Percentiles rank a stretch among this genome's conserved stretches.
phyloP scores from a whole-genome alignment of 345 rosid species.

The Hibiscus trionum region DNA sequence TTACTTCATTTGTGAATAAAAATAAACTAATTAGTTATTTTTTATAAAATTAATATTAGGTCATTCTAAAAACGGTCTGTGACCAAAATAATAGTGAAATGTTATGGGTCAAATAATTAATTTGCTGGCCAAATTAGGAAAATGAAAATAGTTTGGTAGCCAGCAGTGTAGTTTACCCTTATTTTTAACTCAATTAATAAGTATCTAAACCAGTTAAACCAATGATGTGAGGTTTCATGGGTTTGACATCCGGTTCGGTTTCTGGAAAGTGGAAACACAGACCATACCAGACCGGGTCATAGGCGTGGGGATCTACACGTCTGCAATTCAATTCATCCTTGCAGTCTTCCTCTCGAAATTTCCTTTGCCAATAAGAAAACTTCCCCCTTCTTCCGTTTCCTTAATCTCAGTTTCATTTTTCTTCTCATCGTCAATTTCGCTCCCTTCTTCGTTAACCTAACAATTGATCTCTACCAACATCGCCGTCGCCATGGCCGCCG shows the following conservation, averaged over 20 bases:
- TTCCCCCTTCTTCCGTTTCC: neutral
- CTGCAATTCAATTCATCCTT: neutral
- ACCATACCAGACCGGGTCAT: neutral
- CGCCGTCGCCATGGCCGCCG: constrained; percentile 43
- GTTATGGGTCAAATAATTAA: too few relatives aligned
- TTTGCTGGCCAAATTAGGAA: too few relatives aligned
- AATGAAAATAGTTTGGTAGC: too few relatives aligned
- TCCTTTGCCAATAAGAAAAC: constrained; percentile 9
- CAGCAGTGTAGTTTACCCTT: too few relatives aligned
- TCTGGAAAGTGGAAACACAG: neutral
- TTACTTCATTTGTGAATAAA: too few relatives aligned
- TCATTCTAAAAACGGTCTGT: too few relatives aligned
- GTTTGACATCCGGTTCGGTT: neutral
- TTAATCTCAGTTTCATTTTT: neutral
- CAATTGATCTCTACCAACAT: constrained; percentile 1
- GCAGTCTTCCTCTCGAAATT: neutral
- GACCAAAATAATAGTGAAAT: too few relatives aligned
- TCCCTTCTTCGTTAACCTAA: neutral
- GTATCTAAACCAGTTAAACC: neutral
- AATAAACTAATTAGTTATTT: too few relatives aligned
- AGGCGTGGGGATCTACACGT: neutral
- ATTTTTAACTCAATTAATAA: neutral
- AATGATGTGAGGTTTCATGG: neutral
- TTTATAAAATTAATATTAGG: too few relatives aligned
- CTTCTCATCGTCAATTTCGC: neutral